These are phyloP conservation scores for Agapanthus africanus DNA, from an alignment of 106 monocot genomes.

Conservation along the genomic window DNA sequence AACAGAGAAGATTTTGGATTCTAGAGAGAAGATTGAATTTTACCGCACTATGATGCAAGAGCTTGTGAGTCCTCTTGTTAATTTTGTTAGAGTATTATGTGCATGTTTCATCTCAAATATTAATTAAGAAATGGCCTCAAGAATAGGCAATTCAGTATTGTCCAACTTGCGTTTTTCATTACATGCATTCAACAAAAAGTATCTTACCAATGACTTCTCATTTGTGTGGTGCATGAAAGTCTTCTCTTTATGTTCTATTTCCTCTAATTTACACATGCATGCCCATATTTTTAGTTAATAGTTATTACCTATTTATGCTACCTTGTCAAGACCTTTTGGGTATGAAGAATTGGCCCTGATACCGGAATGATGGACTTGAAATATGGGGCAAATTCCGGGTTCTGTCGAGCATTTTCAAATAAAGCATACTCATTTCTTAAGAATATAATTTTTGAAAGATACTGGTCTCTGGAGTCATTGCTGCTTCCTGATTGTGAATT, in stretches of 20 bases:
- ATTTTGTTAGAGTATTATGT: not conserved
- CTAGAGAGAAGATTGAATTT: conserved; percentile 61
- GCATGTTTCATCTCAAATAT: not conserved
- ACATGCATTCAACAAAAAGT: not conserved
- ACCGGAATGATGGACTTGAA: no score
- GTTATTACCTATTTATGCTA: not conserved
- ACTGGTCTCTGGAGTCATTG: no score
- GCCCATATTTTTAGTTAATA: not conserved
- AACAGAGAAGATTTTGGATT: conserved; percentile 61
- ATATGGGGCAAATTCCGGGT: no score
- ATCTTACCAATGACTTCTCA: not conserved
- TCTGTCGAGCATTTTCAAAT: no score
- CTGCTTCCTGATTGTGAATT: no score
- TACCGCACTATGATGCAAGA: conserved; percentile 79
- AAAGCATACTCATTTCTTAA: no score
- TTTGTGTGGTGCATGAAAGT: not conserved
- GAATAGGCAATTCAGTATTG: not conserved
- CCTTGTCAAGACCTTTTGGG: not conserved
- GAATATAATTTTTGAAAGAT: no score
- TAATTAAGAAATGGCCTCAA: not conserved
- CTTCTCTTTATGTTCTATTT: not conserved
- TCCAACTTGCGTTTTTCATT: not conserved
- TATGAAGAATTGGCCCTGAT: no score
- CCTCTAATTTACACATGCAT: not conserved
- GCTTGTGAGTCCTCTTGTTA: conserved; percentile 40